Evolutionary conservation across 2,329 filamentous ascomycete genomes (phyloP), one percentile per base, ranked within the genome.

Genomic region (Teratosphaeria destructans): DNA sequence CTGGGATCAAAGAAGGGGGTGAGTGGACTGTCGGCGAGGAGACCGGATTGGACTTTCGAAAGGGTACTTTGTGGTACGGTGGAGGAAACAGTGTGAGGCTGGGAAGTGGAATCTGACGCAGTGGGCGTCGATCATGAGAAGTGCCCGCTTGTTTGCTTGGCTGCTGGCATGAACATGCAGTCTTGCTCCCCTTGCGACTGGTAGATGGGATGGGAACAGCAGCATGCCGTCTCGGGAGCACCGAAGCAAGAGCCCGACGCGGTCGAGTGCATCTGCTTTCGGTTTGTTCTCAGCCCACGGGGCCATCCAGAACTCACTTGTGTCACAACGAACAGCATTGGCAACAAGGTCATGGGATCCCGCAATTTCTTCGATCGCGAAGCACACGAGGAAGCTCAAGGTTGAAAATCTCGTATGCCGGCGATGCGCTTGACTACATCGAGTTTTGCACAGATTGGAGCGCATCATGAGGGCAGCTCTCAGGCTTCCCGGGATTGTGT

Each of bases 1-100:
- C 74, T 70, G 54, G 75, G 71, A 75, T 79, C 59, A 74, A 73
- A 32, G 71, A 71, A 1, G 78, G 78, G 12, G 86, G 87, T 0
- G 88, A 94, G 69, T 96, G 93, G 91, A 77, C 88, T 27, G 85
- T 96, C n/a, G 92, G 93, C 0, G 84, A 95, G 67, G 90, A 93
- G 72, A 87, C 80, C 66, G 92, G 92, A 0, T 75, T 96, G 58
- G 88, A 93, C 68, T 85, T 84, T 60, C 82, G 89, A 53, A 83
- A 81, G 63, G 93, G 93, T 0, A 79, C 81, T 5, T 74, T 96
- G 53, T 97, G 92, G 91, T 96, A 96, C 76, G 93, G 78, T 2
- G 63, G 88, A 29, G 92, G 92, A 0, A 81, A 88, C 63, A 87
- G 84, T 3, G 79, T 95, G 19, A 69, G 76, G 61, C 59, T 79